phyloP scores from a whole-genome alignment of 345 rosid species.

The Populus tremula region DNA sequence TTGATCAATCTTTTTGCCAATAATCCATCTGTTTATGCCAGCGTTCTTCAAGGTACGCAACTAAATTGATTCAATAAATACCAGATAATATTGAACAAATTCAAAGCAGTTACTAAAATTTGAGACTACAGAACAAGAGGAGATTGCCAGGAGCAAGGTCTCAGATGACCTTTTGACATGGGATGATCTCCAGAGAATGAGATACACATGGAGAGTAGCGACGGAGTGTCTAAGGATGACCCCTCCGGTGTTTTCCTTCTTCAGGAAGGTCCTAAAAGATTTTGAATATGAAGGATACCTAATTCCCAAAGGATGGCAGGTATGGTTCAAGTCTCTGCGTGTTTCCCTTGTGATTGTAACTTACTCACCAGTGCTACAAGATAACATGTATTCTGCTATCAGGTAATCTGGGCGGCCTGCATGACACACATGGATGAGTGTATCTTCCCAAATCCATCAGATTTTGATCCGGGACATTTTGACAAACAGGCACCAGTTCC shows the following conservation, averaged over 20 bases:
- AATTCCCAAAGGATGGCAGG: constrained; percentile 43
- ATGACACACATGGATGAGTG: constrained; percentile 35
- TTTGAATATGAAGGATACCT: constrained; percentile 28
- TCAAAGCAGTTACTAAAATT: neutral
- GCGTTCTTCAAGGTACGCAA: constrained; percentile 15
- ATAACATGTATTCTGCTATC: neutral
- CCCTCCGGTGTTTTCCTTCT: constrained; percentile 23
- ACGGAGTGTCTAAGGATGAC: constrained; percentile 33
- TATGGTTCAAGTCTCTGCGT: neutral
- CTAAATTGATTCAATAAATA: neutral
- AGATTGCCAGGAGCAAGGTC: constrained; percentile 15
- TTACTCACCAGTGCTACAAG: too few species aligned
- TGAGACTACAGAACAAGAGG: constrained; percentile 17
- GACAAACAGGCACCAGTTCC: constrained; percentile 24
- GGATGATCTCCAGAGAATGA: constrained; percentile 38
- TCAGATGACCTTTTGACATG: constrained; percentile 28
- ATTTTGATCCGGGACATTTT: constrained; percentile 29
- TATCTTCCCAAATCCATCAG: constrained; percentile 28
- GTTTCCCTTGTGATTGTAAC: neutral
- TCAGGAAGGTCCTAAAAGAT: constrained; percentile 25
- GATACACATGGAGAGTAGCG: constrained; percentile 40
- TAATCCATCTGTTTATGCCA: constrained; percentile 8
- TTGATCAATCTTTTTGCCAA: constrained; percentile 17
- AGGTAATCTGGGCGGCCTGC: constrained; percentile 30
- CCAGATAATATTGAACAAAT: neutral